Percentiles rank a stretch among this genome's conserved stretches.
Evolutionary conservation across 1,139 yeast genomes (phyloP).

Genomic region (Suhomyces chickasaworum): DNA sequence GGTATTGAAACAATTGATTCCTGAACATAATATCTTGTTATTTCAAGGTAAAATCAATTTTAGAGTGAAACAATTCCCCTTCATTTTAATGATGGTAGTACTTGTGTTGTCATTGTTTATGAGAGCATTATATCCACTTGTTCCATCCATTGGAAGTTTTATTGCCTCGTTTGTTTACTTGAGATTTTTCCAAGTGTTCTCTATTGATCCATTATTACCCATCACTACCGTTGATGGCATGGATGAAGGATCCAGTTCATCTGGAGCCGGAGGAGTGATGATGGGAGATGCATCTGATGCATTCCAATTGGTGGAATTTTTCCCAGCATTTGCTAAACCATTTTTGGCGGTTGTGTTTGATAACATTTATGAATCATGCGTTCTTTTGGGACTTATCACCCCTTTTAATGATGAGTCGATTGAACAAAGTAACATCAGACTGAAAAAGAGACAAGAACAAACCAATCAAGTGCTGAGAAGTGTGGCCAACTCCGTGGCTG

Average conservation of each 20-base stretch:
- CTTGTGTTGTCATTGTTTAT: conserved; percentile 46
- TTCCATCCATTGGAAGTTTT: conserved; percentile 73
- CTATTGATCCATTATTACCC: conserved; percentile 42
- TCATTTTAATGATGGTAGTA: conserved; percentile 52
- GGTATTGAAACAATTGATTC: conserved; percentile 83
- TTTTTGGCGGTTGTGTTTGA: conserved; percentile 57
- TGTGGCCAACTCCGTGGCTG: conserved; percentile 65
- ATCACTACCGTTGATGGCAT: conserved; percentile 28
- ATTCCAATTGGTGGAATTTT: conserved; percentile 78
- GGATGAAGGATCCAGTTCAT: conserved; percentile 1
- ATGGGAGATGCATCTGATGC: conserved; percentile 91
- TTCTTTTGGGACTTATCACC: conserved; percentile 56
- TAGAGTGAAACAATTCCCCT: conserved; percentile 74
- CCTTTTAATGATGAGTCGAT: conserved; percentile 72
- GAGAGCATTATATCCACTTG: conserved; percentile 51
- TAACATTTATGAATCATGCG: conserved; percentile 53
- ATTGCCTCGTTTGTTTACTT: conserved; percentile 72
- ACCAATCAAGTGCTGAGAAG: conserved; percentile 41
- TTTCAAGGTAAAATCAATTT: conserved; percentile 64
- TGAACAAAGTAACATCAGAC: conserved; percentile 72
- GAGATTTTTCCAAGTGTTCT: conserved; percentile 65
- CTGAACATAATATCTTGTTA: conserved; percentile 79
- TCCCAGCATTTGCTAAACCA: conserved; percentile 62
- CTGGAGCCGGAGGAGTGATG: conserved; percentile 26
- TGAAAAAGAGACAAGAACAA: conserved; percentile 58